Percentiles rank a stretch among this genome's conserved stretches.
phyloP scores from a whole-genome alignment of 2,329 filamentous ascomycete species.

The Botrytis squamosa region DNA sequence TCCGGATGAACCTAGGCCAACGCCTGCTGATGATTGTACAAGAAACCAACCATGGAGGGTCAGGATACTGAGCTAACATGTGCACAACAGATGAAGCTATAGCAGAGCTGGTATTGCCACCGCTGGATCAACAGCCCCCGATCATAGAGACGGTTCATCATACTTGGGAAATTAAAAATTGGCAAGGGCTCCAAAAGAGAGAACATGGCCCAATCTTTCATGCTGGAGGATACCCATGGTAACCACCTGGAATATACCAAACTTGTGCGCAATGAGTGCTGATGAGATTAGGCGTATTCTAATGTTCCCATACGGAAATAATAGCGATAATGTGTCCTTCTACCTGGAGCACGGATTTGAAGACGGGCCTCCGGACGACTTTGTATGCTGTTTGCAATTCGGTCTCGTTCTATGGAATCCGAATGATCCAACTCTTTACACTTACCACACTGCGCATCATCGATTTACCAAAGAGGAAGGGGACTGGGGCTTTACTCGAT shows the following conservation, averaged over 20 bases:
- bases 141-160: slow-evolving; percentile 71
- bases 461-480: slow-evolving; percentile 95
- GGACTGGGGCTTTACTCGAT: slow-evolving; percentile 98
- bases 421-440: slow-evolving; percentile 81
- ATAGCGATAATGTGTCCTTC: slow-evolving; percentile 88
- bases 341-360: slow-evolving; percentile 95
- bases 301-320: slow-evolving; percentile 94
- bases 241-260: slow-evolving; percentile 36
- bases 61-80: slow-evolving; percentile 28
- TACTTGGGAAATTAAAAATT: slow-evolving; percentile 87
- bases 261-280: slow-evolving; percentile 24
- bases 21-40: slow-evolving; percentile 43
- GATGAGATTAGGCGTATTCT: slow-evolving; percentile 72
- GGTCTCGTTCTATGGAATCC: slow-evolving; percentile 91
- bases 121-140: slow-evolving; percentile 72
- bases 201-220: slow-evolving; percentile 87
- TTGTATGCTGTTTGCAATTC: slow-evolving; percentile 97
- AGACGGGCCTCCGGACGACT: slow-evolving; percentile 76
- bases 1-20: slow-evolving; percentile 37
- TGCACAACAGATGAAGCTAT: slow-evolving; percentile 70
- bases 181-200: slow-evolving; percentile 73
- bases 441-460: slow-evolving; percentile 83
- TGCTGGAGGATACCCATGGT: slow-evolving; percentile 86
- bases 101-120: slow-evolving; percentile 73
- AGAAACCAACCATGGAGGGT: background rate